Base-by-base conservation (phyloP, 257 asterid species). In the Przewalskia tangutica region DNA sequence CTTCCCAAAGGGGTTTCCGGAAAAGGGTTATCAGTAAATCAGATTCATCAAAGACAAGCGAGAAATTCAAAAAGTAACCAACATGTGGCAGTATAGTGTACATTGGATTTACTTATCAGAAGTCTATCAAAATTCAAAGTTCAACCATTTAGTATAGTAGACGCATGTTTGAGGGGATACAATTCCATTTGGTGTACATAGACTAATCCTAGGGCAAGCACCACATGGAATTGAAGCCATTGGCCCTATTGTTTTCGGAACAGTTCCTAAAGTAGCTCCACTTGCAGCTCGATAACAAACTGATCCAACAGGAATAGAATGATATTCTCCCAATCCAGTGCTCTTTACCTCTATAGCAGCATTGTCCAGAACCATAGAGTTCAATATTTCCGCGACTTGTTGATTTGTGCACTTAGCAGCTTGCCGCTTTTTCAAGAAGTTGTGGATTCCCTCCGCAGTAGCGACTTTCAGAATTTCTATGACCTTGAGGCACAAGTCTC, bases 201-300 rank as follows among this genome's bases (percentile, higher is more conserved):
- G 8, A 84, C 81, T 77, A 62, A 88, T 86, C 84, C 90, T 76
- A 5, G 97, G 92, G 82, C 98, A 94, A 85, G 86, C 87, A 70
- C 97, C 97, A 79, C 97, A 92, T 10, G 97, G 98, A 48, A 90
- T 89, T 13, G 93, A 84, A 85, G 94, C 95, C 86, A 89, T 89
- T 51, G 84, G 88, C 16, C 95, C 94, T 3, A 83, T 54, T 54
- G 27, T 62, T 80, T 54, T 89, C 1, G 65, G 81, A 73, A 84
- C 88, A 82, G 73, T 82, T 2, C 77, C 87, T 38, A 46, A 54
- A 16, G 85, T 88, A 0, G 65, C 89, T 8, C 82, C 84, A 7
- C 83, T 80, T 1, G 88, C 90, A 7, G 58, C 32, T 27, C 92
- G 85, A 70, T 90, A 95, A 83, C 98, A 93, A 14, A 62, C 17